Evolutionary conservation across 2,329 filamentous ascomycete species (phyloP).

Genomic region (Thermoascus crustaceus): DNA sequence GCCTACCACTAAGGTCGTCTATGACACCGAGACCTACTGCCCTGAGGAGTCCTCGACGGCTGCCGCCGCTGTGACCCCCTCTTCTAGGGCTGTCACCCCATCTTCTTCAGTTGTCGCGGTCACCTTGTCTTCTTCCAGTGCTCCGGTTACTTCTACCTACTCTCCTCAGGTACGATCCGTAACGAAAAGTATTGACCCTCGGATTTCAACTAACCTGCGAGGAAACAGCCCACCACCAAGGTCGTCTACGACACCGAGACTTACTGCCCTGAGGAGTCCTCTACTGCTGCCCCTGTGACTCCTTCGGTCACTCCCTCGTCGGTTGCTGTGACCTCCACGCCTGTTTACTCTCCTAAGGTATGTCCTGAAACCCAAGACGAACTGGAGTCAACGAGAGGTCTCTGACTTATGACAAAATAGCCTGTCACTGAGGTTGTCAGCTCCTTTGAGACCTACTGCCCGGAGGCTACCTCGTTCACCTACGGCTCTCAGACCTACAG

Average conservation of each 20-base stretch:
- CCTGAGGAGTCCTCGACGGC: constrained; percentile 38
- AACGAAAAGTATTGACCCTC: no score
- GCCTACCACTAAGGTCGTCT: background rate
- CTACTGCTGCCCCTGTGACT: no score
- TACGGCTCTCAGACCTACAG: constrained; percentile 61
- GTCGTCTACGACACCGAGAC: no score
- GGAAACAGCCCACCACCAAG: no score
- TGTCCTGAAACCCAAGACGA: constrained; percentile 9
- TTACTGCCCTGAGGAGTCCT: no score
- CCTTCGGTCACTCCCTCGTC: no score
- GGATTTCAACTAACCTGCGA: no score
- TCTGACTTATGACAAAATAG: constrained; percentile 36
- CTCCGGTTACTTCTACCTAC: background rate
- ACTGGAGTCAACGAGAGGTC: background rate
- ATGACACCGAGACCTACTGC: background rate
- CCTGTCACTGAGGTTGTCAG: constrained; percentile 59
- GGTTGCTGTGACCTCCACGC: no score
- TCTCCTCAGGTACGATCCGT: no score
- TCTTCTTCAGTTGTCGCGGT: no score
- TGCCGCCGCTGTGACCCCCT: constrained; percentile 37
- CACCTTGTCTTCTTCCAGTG: background rate
- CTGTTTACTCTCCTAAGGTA: background rate
- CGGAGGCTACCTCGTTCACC: constrained; percentile 55
- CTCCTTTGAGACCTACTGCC: constrained; percentile 64
- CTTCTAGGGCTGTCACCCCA: constrained; percentile 18